phyloP scores from a whole-genome alignment of 805 yeast genomes.

The Candida taoyuanica region DNA sequence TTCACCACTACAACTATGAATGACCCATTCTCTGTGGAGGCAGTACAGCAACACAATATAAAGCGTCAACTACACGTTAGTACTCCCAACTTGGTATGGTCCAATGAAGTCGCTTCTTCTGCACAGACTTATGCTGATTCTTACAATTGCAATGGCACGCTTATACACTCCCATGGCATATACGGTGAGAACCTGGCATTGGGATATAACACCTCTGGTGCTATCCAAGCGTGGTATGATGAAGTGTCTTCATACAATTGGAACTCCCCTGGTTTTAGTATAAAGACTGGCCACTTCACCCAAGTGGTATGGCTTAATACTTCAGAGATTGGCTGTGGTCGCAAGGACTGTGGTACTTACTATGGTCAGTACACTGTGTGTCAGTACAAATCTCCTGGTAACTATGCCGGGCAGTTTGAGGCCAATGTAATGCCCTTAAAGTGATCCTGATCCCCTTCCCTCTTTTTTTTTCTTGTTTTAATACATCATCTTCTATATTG shows the following conservation, averaged over 20 bases:
- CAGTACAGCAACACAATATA: constrained; percentile 43
- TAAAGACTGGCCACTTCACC: constrained; percentile 70
- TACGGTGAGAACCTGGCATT: constrained; percentile 83
- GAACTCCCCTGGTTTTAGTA: constrained; percentile 41
- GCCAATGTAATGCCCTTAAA: constrained; percentile 31
- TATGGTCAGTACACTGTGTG: constrained; percentile 62
- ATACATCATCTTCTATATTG: too few relatives aligned
- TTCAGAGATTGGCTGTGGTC: constrained; percentile 66
- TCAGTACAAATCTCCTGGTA: constrained; percentile 65
- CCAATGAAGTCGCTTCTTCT: constrained; percentile 41
- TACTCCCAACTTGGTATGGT: constrained; percentile 54
- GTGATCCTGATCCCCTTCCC: too few relatives aligned
- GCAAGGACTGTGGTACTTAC: constrained; percentile 46
- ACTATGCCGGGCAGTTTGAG: constrained; percentile 41
- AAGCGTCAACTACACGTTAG: constrained; percentile 47
- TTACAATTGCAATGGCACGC: constrained; percentile 51
- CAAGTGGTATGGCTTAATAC: constrained; percentile 71
- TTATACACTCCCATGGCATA: constrained; percentile 52
- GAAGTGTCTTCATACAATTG: constrained; percentile 54
- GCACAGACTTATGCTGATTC: constrained; percentile 54
- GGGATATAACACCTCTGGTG: constrained; percentile 55
- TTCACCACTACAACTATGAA: constrained; percentile 15
- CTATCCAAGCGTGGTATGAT: constrained; percentile 72
- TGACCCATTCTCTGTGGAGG: constrained; percentile 6
- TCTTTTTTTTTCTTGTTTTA: too few relatives aligned